A percentile compares a stretch with the other conserved stretches of the same genome.
phyloP scores from a whole-genome alignment of 805 yeast genomes.

The Yarrowia sp. region DNA sequence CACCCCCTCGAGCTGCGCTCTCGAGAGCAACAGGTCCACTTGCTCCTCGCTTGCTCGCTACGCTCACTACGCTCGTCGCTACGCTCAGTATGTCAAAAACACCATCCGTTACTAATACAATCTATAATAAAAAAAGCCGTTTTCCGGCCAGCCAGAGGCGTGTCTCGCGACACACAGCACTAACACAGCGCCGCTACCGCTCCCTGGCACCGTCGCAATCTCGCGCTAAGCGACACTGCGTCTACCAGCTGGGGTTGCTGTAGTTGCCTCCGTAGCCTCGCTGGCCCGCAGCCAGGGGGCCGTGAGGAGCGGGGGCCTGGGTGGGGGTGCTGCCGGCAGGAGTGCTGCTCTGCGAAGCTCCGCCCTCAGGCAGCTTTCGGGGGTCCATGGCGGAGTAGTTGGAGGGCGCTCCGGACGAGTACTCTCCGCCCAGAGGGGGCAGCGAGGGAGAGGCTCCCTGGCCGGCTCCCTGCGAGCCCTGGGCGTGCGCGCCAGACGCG shows the following conservation, averaged over 20 bases:
- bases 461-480: slow-evolving; percentile 7
- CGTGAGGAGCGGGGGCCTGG: slow-evolving; percentile 21
- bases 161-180: too few species aligned
- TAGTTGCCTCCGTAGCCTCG: slow-evolving; percentile 4
- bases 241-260: slow-evolving; percentile 22
- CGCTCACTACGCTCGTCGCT: not conserved
- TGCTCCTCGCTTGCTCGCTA: not conserved
- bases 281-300: slow-evolving; percentile 8
- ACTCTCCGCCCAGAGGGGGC: slow-evolving; percentile 23
- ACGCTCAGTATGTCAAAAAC: not conserved
- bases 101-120: slow-evolving; percentile 24
- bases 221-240: too few species aligned
- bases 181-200: too few species aligned
- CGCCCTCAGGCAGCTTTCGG: slow-evolving; percentile 25
- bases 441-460: slow-evolving; percentile 17
- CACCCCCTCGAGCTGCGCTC: too few species aligned
- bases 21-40: too few species aligned
- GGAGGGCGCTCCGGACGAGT: slow-evolving; percentile 6
- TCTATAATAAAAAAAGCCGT: slow-evolving; percentile 23
- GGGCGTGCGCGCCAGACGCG: slow-evolving; percentile 21
- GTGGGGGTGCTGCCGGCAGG: slow-evolving; percentile 17
- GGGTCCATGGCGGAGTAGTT: slow-evolving; percentile 27
- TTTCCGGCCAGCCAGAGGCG: not conserved
- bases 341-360: not conserved
- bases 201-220: too few species aligned